Percentiles rank a stretch among this genome's conserved stretches.
phyloP scores from a whole-genome alignment of 371 early-diverging fungal species.

The Actinomortierella wolfii region DNA sequence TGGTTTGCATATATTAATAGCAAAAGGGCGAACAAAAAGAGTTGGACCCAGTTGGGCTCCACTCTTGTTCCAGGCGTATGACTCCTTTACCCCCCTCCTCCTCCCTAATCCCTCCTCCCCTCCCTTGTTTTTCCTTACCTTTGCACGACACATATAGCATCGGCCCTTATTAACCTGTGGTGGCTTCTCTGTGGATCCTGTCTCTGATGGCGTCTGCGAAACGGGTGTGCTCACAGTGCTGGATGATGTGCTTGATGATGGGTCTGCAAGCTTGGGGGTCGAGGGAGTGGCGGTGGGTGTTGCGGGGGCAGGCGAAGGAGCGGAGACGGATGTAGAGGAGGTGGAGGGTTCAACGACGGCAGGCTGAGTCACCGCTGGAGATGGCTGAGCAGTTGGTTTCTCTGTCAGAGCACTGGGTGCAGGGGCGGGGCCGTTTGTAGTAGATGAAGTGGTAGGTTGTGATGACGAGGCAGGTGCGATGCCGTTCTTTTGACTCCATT shows the following conservation, averaged over 20 bases:
- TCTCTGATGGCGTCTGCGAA: slow-evolving; percentile 14
- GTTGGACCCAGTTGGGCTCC: too few species aligned
- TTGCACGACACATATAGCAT: slow-evolving; percentile 76
- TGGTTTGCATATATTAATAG: too few species aligned
- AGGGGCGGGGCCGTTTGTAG: slow-evolving; percentile 10
- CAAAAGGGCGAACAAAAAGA: slow-evolving; percentile 2
- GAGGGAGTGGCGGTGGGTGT: slow-evolving; percentile 6
- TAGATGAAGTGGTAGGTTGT: too few species aligned
- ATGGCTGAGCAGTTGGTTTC: slow-evolving; percentile 36
- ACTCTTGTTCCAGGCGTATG: too few species aligned
- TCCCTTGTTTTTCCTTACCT: too few species aligned
- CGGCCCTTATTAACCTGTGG: slow-evolving; percentile 73
- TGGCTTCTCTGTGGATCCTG: slow-evolving; percentile 43
- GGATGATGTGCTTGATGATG: slow-evolving; percentile 17
- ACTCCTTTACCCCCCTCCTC: too few species aligned
- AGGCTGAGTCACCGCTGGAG: slow-evolving; percentile 26
- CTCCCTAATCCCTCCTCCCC: too few species aligned
- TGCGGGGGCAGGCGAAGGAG: slow-evolving; percentile 12
- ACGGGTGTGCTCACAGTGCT: slow-evolving; percentile 34
- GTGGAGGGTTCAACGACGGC: slow-evolving; percentile 13
- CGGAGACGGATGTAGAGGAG: slow-evolving; percentile 17
- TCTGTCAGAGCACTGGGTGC: slow-evolving; percentile 19
- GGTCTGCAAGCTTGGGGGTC: slow-evolving; percentile 19
- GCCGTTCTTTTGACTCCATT: slow-evolving; percentile 49
- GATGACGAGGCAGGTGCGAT: slow-evolving; percentile 42